A percentile compares a stretch with the other conserved stretches of the same genome.
Conservation (phyloP, 352 stramenopile genomes). For the Blastocystis sp. region DNA sequence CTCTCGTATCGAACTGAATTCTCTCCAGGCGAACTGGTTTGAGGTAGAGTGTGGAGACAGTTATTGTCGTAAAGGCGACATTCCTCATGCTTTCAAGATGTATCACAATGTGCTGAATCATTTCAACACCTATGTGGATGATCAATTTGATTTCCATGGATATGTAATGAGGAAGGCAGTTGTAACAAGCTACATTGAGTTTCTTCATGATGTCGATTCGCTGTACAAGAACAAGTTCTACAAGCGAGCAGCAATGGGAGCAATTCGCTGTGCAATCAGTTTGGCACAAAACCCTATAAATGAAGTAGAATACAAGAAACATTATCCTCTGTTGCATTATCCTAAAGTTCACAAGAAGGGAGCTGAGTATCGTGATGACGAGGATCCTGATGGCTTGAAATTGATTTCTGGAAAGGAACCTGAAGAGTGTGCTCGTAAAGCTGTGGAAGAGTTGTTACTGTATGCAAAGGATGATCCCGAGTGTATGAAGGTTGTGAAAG, state of each 20-base stretch:
- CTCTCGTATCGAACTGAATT: not conserved
- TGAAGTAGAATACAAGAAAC: constrained; percentile 6
- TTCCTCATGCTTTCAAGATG: constrained; percentile 31
- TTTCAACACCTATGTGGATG: constrained; percentile 40
- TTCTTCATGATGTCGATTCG: not conserved
- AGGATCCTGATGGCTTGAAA: constrained; percentile 15
- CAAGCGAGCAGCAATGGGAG: not conserved
- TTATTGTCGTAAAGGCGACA: not conserved
- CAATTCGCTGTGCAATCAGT: not conserved
- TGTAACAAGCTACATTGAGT: not conserved
- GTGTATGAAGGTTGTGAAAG: not conserved
- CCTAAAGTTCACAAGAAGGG: constrained; percentile 35
- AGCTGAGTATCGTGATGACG: constrained; percentile 8
- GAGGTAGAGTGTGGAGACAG: not conserved
- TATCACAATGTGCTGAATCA: constrained; percentile 31
- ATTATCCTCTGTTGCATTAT: not conserved
- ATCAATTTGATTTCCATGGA: constrained; percentile 52
- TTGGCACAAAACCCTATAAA: not conserved
- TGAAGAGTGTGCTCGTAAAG: not conserved
- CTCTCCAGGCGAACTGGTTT: constrained; percentile 33
- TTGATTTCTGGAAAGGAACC: not conserved
- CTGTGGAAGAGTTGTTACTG: not conserved
- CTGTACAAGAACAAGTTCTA: constrained; percentile 20
- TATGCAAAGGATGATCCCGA: constrained; percentile 30
- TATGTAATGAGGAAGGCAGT: constrained; percentile 39